Evolutionary conservation across 2,329 filamentous ascomycete species (phyloP).

Genomic region (Xylariaceae sp.): DNA sequence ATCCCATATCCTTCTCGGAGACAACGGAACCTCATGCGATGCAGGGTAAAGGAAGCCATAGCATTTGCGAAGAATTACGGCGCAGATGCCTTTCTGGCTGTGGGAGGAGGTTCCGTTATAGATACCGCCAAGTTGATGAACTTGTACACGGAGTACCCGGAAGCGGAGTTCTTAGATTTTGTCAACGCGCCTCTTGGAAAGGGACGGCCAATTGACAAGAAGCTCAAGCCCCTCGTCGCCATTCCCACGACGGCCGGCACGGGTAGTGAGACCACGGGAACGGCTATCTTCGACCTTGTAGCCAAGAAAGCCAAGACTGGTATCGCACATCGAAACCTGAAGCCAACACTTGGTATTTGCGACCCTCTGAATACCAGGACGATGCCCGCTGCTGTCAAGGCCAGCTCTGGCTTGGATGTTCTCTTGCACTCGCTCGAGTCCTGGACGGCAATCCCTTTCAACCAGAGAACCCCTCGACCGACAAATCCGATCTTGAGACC

Average conservation of each 20-base stretch:
- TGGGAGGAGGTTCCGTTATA: slow-evolving; percentile 89
- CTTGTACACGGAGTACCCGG: slow-evolving; percentile 82
- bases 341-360: slow-evolving; percentile 86
- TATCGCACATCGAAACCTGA: slow-evolving; percentile 89
- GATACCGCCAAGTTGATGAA: slow-evolving; percentile 99
- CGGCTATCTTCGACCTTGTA: slow-evolving; percentile 94
- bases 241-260: slow-evolving; percentile 83
- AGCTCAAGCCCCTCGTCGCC: slow-evolving; percentile 71
- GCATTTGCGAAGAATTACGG: slow-evolving; percentile 73
- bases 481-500: slow-evolving; percentile 85
- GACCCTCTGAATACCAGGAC: slow-evolving; percentile 86
- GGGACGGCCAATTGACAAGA: slow-evolving; percentile 66
- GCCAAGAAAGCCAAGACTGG: slow-evolving; percentile 89
- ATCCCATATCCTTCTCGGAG: background rate
- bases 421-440: slow-evolving; percentile 93
- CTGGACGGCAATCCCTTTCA: slow-evolving; percentile 95
- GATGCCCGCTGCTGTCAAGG: slow-evolving; percentile 92
- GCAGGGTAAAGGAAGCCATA: slow-evolving; percentile 81
- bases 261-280: slow-evolving; percentile 91
- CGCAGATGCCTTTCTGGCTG: slow-evolving; percentile 87
- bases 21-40: slow-evolving; percentile 2
- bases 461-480: slow-evolving; percentile 77
- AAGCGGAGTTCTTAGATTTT: slow-evolving; percentile 94
- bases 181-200: slow-evolving; percentile 92
- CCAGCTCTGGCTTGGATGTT: slow-evolving; percentile 86